phyloP scores from a whole-genome alignment of 2,329 filamentous ascomycete species.

The Aspergillus pseudoviridinutans region DNA sequence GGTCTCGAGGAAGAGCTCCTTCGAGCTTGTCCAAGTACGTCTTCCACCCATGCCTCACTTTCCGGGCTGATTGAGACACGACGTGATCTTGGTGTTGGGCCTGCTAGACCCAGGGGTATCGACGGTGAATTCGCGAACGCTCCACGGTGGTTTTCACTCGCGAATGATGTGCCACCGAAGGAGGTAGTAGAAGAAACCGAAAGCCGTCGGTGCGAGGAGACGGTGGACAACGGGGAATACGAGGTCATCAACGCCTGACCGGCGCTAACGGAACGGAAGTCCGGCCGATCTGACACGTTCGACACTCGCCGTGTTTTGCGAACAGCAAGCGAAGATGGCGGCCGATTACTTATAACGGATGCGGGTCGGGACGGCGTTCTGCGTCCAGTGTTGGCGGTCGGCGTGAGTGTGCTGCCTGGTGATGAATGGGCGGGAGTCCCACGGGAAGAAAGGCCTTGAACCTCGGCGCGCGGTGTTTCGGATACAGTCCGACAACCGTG shows the following conservation, averaged over 20 bases:
- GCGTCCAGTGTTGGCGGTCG: constrained; percentile 24
- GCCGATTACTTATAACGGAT: constrained; percentile 34
- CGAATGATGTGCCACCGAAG: constrained; percentile 24
- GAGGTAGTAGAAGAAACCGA: constrained; percentile 39
- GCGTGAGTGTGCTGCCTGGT: constrained; percentile 19
- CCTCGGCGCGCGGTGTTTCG: constrained; percentile 52
- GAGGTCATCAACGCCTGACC: constrained; percentile 25
- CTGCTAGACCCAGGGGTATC: constrained; percentile 44
- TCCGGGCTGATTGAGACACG: constrained; percentile 41
- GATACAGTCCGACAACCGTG: constrained; percentile 69
- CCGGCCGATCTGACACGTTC: constrained; percentile 29
- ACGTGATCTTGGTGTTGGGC: constrained; percentile 39
- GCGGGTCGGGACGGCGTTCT: constrained; percentile 35
- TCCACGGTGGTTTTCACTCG: constrained; percentile 23
- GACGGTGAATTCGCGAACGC: constrained; percentile 24
- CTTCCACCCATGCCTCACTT: constrained; percentile 47
- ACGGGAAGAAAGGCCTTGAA: constrained; percentile 46
- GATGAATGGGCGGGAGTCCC: constrained; percentile 27
- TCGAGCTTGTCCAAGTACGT: constrained; percentile 43
- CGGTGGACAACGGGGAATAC: constrained; percentile 26
- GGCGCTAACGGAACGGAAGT: constrained; percentile 23
- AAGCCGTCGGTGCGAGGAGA: constrained; percentile 28
- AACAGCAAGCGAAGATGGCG: constrained; percentile 37
- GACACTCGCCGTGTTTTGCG: constrained; percentile 37
- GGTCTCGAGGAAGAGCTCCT: constrained; percentile 33